Conservation (phyloP, 1,284 basidiomycete species). For the Sutorius eximius region DNA sequence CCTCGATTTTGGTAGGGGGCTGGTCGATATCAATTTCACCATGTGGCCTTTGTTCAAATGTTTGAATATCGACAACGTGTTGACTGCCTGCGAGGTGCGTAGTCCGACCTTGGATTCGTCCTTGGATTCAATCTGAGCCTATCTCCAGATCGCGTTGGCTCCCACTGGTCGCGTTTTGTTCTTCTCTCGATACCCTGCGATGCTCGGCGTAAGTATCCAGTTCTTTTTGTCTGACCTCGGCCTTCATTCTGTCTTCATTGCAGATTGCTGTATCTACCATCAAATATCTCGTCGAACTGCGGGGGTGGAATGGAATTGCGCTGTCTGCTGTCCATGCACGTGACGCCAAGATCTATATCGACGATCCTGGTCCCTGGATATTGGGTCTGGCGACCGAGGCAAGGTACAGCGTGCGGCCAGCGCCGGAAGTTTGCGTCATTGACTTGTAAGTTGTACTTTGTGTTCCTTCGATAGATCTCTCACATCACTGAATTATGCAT, state of each 20-base stretch:
- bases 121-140: neutral
- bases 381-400: constrained; percentile 88
- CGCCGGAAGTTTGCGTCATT: constrained; percentile 84
- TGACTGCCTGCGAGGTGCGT: constrained; percentile 87
- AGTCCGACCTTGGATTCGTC: neutral
- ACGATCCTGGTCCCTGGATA: constrained; percentile 90
- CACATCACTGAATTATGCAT: neutral
- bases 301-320: constrained; percentile 91
- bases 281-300: constrained; percentile 89
- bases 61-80: constrained; percentile 89
- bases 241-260: constrained; percentile 1
- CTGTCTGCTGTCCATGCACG: constrained; percentile 85
- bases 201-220: constrained; percentile 67
- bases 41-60: constrained; percentile 98
- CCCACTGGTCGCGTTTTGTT: constrained; percentile 91
- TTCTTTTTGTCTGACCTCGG: neutral
- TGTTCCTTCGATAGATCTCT: neutral
- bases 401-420: constrained; percentile 72
- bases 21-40: constrained; percentile 89
- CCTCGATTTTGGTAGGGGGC: constrained; percentile 77
- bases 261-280: constrained; percentile 85
- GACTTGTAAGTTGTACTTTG: constrained; percentile 67
- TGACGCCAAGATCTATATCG: constrained; percentile 87
- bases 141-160: constrained; percentile 78
- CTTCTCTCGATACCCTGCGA: constrained; percentile 86